Conservation (phyloP, 2,329 filamentous ascomycete genomes). For the Calonectria ilicicola region DNA sequence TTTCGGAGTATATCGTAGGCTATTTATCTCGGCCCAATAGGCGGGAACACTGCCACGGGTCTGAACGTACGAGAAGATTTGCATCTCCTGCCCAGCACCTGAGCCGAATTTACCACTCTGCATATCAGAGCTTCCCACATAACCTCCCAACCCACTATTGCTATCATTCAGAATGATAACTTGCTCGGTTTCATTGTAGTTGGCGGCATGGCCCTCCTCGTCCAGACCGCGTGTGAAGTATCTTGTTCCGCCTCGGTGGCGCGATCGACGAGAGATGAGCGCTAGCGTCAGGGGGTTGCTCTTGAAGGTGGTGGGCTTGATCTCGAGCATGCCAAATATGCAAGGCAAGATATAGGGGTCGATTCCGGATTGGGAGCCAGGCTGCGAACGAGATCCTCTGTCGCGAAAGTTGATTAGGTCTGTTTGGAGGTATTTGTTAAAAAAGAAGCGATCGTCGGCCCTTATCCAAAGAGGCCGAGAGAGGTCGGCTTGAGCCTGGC, state of each 20-base stretch:
- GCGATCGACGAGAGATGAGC: slow-evolving; percentile 88
- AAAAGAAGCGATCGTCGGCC: slow-evolving; percentile 98
- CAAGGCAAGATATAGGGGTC: slow-evolving; percentile 96
- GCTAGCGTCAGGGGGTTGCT: slow-evolving; percentile 85
- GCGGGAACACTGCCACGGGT: slow-evolving; percentile 96
- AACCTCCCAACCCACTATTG: slow-evolving; percentile 80
- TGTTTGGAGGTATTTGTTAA: slow-evolving; percentile 93
- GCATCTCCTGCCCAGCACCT: slow-evolving; percentile 77
- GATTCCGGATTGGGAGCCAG: slow-evolving; percentile 77
- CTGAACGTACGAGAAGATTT: slow-evolving; percentile 94
- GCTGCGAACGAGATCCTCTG: slow-evolving; percentile 70
- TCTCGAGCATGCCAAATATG: slow-evolving; percentile 96
- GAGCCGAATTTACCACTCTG: slow-evolving; percentile 77
- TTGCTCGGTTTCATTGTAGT: slow-evolving; percentile 99
- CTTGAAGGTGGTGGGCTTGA: slow-evolving; percentile 88
- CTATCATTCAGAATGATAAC: slow-evolving; percentile 89
- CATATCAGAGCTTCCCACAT: slow-evolving; percentile 80
- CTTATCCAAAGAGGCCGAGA: slow-evolving; percentile 87
- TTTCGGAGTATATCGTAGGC: slow-evolving; percentile 89
- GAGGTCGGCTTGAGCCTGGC: slow-evolving; percentile 82
- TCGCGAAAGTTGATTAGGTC: slow-evolving; percentile 91
- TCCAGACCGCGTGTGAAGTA: slow-evolving; percentile 97
- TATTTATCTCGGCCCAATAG: slow-evolving; percentile 97
- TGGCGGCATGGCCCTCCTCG: slow-evolving; percentile 94
- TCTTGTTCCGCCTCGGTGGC: slow-evolving; percentile 89